phyloP scores from a whole-genome alignment of 2,329 filamentous ascomycete species.

The Colletotrichum sp. region DNA sequence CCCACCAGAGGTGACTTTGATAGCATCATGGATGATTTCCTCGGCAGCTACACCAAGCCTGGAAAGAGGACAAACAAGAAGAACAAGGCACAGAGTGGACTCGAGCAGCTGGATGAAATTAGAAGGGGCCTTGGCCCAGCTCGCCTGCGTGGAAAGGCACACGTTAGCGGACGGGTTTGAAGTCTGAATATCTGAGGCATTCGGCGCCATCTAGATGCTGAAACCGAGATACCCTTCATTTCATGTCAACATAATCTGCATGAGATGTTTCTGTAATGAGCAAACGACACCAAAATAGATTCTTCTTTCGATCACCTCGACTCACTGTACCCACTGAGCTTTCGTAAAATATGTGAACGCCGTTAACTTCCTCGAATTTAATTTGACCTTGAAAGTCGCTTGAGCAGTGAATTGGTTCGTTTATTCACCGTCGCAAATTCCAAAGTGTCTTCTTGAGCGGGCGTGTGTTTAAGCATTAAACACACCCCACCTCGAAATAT shows the following conservation, averaged over 20 bases:
- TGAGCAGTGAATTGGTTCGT: neutral
- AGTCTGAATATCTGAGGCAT: neutral
- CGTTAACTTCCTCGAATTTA: neutral
- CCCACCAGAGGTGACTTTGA: slow-evolving; percentile 82
- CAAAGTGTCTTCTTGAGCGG: neutral
- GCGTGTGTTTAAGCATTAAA: neutral
- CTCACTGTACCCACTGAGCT: neutral
- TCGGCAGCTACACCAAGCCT: slow-evolving; percentile 73
- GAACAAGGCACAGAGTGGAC: slow-evolving; percentile 78
- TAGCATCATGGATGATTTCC: slow-evolving; percentile 89
- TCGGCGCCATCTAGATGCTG: neutral
- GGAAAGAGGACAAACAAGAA: slow-evolving; percentile 81
- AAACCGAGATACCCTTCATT: slow-evolving; percentile 15
- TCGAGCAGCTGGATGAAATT: slow-evolving; percentile 92
- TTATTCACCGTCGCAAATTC: neutral
- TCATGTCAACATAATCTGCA: neutral
- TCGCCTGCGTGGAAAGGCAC: slow-evolving; percentile 49
- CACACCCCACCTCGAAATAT: neutral
- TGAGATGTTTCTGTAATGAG: slow-evolving; percentile 6
- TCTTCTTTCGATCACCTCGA: neutral
- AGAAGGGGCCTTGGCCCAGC: slow-evolving; percentile 80
- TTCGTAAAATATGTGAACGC: neutral
- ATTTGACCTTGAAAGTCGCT: neutral
- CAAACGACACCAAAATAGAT: neutral
- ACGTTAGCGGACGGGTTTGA: neutral